Base-by-base conservation (phyloP, 495 filamentous ascomycete genomes). In the Neurospora pannonica region DNA sequence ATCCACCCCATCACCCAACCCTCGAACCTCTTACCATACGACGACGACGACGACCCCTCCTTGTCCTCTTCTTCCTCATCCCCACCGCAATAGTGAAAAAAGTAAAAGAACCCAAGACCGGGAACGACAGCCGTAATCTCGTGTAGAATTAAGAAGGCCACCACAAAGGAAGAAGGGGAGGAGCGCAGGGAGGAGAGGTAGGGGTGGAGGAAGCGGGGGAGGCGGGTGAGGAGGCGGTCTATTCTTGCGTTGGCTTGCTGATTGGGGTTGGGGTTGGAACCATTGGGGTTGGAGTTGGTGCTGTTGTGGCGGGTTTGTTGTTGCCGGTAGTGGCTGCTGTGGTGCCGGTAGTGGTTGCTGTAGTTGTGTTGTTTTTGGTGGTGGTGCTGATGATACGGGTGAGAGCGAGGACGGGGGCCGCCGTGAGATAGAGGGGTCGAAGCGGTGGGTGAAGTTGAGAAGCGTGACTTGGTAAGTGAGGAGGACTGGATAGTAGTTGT, bases 91-190 rank as follows among this genome's bases (percentile, higher is more conserved):
- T 92, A 92, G 80, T 98, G 93, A 79, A 99, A 97, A 2, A 88
- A 75, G 7, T 86, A 92, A 13, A 91, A 89, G 0, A 99, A 86
- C 0, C 90, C 92, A 37, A 95, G 80, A 0, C 98, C 81, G 1
- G 96, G 95, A 5, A 94, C 75, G 17, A 98, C 81, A 21, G 96
- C 96, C 0, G 96, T 98, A 39, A 97, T 74, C 80, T 99, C 96
- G 85, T 99, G 96, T 0, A 99, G 88, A 48, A 97, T 84, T 11
- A 99, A 83, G 81, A 99, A 99, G 4, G 96, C 89, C 8, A 90
- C 89, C 46, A 97, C 85, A 83, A 97, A 94, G 4, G 93, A 92
- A 31, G 94, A 76, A 0, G 96, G 95, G 11, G 94, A 94, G 70
- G 86, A 84, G 73, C 90, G 86, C 11, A 99, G 86, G 21, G 89